Evolutionary conservation across 148 eudicot species (phyloP).

Genomic region (Persicaria maculosa): DNA sequence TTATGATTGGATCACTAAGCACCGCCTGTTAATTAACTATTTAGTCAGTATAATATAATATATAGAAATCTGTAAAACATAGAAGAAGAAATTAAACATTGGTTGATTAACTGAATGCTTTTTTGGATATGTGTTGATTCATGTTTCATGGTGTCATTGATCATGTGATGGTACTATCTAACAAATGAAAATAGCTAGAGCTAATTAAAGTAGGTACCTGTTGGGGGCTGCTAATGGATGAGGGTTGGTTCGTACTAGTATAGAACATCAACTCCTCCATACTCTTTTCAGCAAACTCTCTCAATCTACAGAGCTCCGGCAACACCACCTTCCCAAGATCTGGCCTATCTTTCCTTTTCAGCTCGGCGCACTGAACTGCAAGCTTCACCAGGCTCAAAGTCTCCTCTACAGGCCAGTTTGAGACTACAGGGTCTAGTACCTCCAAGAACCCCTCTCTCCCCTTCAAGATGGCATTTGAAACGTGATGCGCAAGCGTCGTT

Average conservation of each 20-base stretch:
- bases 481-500: constrained; percentile 54
- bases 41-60: too few species aligned
- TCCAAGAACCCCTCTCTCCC: constrained; percentile 29
- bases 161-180: too few species aligned
- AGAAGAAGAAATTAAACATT: too few species aligned
- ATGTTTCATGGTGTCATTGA: too few species aligned
- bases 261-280: constrained; percentile 26
- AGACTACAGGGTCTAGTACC: constrained; percentile 47
- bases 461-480: constrained; percentile 28
- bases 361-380: constrained; percentile 45
- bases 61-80: too few species aligned
- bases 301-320: constrained; percentile 46
- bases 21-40: too few species aligned
- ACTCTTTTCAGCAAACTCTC: constrained; percentile 49
- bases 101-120: too few species aligned
- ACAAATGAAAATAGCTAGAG: background rate
- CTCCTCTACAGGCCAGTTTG: constrained; percentile 66
- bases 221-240: constrained; percentile 21
- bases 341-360: constrained; percentile 56
- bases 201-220: constrained; percentile 1
- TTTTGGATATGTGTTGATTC: too few species aligned
- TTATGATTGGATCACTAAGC: too few species aligned
- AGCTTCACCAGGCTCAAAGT: constrained; percentile 42
- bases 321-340: constrained; percentile 56
- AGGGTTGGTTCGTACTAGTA: constrained; percentile 19